These are phyloP conservation scores for Begonia loranthoides DNA, from an alignment of 306 rosid genomes.

Conservation along the genomic window DNA sequence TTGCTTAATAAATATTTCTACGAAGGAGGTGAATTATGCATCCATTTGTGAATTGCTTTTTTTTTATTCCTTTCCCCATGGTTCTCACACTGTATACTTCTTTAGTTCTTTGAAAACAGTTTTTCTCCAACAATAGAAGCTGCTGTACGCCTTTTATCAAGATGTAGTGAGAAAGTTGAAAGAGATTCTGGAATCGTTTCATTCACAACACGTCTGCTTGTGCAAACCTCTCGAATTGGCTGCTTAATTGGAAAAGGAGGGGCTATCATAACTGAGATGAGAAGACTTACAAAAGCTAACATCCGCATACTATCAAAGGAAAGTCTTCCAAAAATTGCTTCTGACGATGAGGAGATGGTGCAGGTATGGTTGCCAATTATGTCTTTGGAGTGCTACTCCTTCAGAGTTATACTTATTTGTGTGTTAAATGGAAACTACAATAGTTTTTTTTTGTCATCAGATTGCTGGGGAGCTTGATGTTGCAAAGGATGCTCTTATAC, in stretches of 20 bases:
- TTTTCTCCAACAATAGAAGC: slow-evolving; percentile 82
- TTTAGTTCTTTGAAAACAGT: slow-evolving; percentile 80
- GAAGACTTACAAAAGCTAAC: slow-evolving; percentile 85
- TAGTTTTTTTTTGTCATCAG: slow-evolving; percentile 20
- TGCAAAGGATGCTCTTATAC: slow-evolving; percentile 94
- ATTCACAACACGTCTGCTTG: slow-evolving; percentile 84
- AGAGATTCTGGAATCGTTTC: slow-evolving; percentile 94
- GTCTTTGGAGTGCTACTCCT: too few relatives aligned
- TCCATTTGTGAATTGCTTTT: slow-evolving; percentile 3
- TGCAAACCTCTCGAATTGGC: slow-evolving; percentile 86
- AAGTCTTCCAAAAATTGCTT: slow-evolving; percentile 82
- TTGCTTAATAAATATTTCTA: slow-evolving; percentile 67
- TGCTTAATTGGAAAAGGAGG: slow-evolving; percentile 99
- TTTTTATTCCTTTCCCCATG: not conserved
- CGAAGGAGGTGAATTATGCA: slow-evolving; percentile 64
- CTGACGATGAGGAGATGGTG: slow-evolving; percentile 97
- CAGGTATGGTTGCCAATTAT: slow-evolving; percentile 34
- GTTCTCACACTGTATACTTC: not conserved
- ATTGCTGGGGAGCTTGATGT: slow-evolving; percentile 89
- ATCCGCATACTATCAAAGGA: slow-evolving; percentile 85
- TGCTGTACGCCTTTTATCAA: slow-evolving; percentile 86
- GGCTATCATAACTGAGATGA: slow-evolving; percentile 84
- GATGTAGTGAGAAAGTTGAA: slow-evolving; percentile 90
- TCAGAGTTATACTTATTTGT: too few relatives aligned
- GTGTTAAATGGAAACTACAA: slow-evolving; percentile 1